Percentiles rank a stretch among this genome's conserved stretches.
phyloP scores from a whole-genome alignment of 805 yeast genomes.

The Kuraishia molischiana region DNA sequence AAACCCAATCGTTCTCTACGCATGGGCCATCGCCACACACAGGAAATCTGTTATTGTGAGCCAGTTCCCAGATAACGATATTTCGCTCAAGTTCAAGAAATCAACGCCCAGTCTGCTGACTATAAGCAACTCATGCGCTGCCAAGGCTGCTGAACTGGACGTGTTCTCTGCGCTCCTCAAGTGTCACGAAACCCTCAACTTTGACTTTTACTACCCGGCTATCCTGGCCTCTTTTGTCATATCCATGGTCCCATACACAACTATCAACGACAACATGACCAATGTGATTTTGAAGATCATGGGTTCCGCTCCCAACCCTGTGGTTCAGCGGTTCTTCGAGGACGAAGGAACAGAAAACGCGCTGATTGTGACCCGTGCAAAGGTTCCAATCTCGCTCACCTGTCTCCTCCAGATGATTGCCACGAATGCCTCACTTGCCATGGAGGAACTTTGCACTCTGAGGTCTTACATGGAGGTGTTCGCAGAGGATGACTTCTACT shows the following conservation, averaged over 20 bases:
- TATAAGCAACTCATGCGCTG: constrained; percentile 20
- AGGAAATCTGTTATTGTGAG: constrained; percentile 38
- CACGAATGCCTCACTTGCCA: constrained; percentile 59
- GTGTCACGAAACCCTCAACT: constrained; percentile 31
- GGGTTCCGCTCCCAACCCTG: constrained; percentile 31
- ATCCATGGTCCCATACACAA: constrained; percentile 37
- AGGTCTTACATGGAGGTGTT: constrained; percentile 51
- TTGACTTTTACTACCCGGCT: constrained; percentile 42
- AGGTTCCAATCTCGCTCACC: constrained; percentile 56
- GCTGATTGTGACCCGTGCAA: constrained; percentile 52
- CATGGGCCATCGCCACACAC: constrained; percentile 57
- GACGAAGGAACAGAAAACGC: constrained; percentile 32
- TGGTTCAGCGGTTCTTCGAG: constrained; percentile 34
- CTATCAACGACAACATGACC: constrained; percentile 35
- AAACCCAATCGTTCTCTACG: constrained; percentile 45
- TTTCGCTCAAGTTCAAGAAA: constrained; percentile 10
- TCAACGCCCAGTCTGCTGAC: constrained; percentile 5
- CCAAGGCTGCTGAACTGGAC: constrained; percentile 26
- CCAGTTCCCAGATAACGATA: constrained; percentile 20
- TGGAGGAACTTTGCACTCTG: constrained; percentile 47
- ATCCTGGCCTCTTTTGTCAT: constrained; percentile 34
- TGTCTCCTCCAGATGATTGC: constrained; percentile 55
- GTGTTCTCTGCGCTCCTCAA: constrained; percentile 35
- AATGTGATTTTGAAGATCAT: constrained; percentile 31
- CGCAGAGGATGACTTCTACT: constrained; percentile 25